Evolutionary conservation across 306 rosid genomes (phyloP), one percentile per base, ranked within the genome.

Genomic region (Corylus heterophylla): DNA sequence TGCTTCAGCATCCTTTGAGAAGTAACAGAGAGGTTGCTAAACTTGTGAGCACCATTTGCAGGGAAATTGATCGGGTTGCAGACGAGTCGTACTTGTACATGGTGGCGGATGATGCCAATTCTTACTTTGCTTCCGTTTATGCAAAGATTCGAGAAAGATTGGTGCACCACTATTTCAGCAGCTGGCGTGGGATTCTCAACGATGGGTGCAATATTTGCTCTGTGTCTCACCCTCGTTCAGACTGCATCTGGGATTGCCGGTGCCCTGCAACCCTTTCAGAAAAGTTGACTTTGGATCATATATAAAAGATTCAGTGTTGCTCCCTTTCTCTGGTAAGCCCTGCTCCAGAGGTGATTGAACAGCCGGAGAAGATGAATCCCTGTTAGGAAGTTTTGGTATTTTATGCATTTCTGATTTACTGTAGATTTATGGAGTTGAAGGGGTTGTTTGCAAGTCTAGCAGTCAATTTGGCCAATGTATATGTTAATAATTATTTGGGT

Each of bases 101-200:
- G 61, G 85, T 79, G 68, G 86, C 79, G 14, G 45, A 76, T 9
- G 78, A 84, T 0, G 85, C 80, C 13, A 79, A 88, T 31, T 7
- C 12, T 8, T 85, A 83, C 74, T 79, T 12, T 71, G 37, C 2
- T n/a, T 1, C 39, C 2, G 0, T 0, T 2, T 66, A 51, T 52
- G 89, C 86, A 4, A 79, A 2, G 77, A 0, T 0, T 5, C 85
- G 89, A 76, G 79, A 78, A 17, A 25, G 51, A 2, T 0, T 88
- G 8, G 88, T 79, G 37, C 89, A 71, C 69, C 66, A 85, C 49
- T 82, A 88, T 58, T 83, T 85, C 4, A 83, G 75, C 3, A 85
- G 84, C 73, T 88, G 89, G 89, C 31, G 89, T 85, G 72, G 89
- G 86, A 0, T 17, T 85, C 27, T 83, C 91, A 50, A 88, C 86